phyloP scores from a whole-genome alignment of 306 rosid genomes.

The Abrus precatorius region DNA sequence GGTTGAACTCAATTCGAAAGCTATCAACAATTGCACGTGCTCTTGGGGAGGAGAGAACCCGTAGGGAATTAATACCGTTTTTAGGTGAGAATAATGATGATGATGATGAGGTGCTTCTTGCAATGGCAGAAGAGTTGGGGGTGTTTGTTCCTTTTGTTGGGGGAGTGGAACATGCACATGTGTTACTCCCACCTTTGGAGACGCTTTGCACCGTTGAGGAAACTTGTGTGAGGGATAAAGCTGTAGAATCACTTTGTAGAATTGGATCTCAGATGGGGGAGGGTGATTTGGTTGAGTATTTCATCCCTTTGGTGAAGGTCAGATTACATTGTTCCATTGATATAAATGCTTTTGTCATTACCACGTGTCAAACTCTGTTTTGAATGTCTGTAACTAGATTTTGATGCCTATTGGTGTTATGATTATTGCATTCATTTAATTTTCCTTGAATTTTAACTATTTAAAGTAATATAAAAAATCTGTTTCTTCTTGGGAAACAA shows the following conservation, averaged over 20 bases:
- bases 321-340: slow-evolving; percentile 2
- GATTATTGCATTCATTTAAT: slow-evolving; percentile 7
- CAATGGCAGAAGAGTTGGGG: slow-evolving; percentile 89
- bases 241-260: slow-evolving; percentile 81
- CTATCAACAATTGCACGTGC: slow-evolving; percentile 88
- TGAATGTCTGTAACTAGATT: slow-evolving; percentile 27
- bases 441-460: neutral
- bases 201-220: slow-evolving; percentile 88
- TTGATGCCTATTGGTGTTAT: neutral
- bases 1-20: slow-evolving; percentile 84
- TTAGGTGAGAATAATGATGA: slow-evolving; percentile 84
- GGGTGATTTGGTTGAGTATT: slow-evolving; percentile 76
- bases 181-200: slow-evolving; percentile 82
- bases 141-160: slow-evolving; percentile 87
- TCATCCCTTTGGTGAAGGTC: slow-evolving; percentile 85
- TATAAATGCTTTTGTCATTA: neutral
- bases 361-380: neutral
- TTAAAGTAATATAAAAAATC: neutral
- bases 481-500: slow-evolving; percentile 5
- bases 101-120: slow-evolving; percentile 89
- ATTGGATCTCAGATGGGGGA: slow-evolving; percentile 90
- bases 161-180: slow-evolving; percentile 82
- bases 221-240: slow-evolving; percentile 87
- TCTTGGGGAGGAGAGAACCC: slow-evolving; percentile 84
- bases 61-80: slow-evolving; percentile 85